Evolutionary conservation across 148 eudicot species (phyloP).

Genomic region (Persicaria tinctoria): DNA sequence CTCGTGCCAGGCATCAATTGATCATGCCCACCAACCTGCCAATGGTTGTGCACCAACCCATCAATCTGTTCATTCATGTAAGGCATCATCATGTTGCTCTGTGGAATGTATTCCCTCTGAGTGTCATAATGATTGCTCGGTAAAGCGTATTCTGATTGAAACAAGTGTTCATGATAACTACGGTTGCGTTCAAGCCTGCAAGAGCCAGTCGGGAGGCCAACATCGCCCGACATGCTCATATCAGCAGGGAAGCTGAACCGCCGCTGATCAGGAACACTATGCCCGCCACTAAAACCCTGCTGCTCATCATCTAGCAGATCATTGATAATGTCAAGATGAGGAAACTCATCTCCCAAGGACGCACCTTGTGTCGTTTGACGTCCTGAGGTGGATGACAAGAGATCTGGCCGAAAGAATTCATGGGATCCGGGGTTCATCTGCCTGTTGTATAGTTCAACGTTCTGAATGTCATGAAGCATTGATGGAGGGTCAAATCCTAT

Average conservation of each 20-base stretch:
- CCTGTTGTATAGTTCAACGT: conserved; percentile 29
- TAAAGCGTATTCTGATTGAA: conserved; percentile 38
- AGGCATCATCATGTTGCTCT: conserved; percentile 32
- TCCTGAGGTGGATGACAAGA: conserved; percentile 47
- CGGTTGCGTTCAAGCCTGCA: conserved; percentile 51
- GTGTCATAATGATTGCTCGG: conserved; percentile 39
- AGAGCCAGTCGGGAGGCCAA: conserved; percentile 44
- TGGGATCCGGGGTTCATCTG: conserved; percentile 29
- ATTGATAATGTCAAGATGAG: conserved; percentile 93
- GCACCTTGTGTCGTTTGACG: conserved; percentile 39
- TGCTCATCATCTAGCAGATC: conserved; percentile 87
- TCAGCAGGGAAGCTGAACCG: conserved; percentile 53
- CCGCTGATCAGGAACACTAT: conserved; percentile 33
- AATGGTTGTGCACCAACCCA: conserved; percentile 39
- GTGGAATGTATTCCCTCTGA: conserved; percentile 42
- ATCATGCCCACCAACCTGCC: conserved; percentile 58
- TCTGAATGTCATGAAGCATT: conserved; percentile 28
- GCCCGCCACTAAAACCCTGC: conserved; percentile 35
- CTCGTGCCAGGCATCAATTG: conserved; percentile 32
- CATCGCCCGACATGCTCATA: conserved; percentile 34
- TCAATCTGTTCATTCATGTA: conserved; percentile 62
- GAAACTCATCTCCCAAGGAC: conserved; percentile 64
- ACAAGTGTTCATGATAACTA: conserved; percentile 51
- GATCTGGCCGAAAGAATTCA: conserved; percentile 30
- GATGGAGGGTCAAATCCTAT: conserved; percentile 33